These are phyloP conservation scores for Candida rishiriensis DNA, from an alignment of 805 yeast species.

Conservation along the genomic window DNA sequence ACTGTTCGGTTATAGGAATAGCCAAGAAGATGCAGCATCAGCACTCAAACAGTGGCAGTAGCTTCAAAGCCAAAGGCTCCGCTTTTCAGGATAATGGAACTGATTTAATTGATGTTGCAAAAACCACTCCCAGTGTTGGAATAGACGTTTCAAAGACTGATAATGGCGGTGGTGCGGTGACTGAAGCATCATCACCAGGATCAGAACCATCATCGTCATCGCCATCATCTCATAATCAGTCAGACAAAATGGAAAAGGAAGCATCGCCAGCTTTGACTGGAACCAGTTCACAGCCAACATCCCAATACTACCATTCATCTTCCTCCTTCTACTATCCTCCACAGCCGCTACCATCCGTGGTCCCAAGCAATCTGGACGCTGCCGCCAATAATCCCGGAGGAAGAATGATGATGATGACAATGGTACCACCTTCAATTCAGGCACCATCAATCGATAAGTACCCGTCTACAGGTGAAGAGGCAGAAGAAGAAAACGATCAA, in stretches of 20 bases:
- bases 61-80: too few species aligned
- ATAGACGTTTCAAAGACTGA: background rate
- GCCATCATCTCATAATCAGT: background rate
- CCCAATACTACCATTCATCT: background rate
- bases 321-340: background rate
- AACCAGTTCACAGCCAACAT: background rate
- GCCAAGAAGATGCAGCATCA: too few species aligned
- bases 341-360: background rate
- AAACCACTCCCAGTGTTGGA: background rate
- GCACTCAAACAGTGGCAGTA: too few species aligned
- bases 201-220: background rate
- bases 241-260: too few species aligned
- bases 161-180: background rate
- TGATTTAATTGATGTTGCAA: constrained; percentile 4
- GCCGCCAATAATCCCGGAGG: too few species aligned
- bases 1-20: too few species aligned
- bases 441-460: background rate
- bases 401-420: too few species aligned
- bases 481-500: too few species aligned
- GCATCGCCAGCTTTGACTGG: too few species aligned
- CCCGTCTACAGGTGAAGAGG: too few species aligned
- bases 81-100: background rate
- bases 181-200: background rate
- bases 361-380: too few species aligned
- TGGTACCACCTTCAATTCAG: background rate